Percentiles rank a stretch among this genome's conserved stretches.
Conservation (phyloP, 495 filamentous ascomycete genomes). For the Xylaria acuta region DNA sequence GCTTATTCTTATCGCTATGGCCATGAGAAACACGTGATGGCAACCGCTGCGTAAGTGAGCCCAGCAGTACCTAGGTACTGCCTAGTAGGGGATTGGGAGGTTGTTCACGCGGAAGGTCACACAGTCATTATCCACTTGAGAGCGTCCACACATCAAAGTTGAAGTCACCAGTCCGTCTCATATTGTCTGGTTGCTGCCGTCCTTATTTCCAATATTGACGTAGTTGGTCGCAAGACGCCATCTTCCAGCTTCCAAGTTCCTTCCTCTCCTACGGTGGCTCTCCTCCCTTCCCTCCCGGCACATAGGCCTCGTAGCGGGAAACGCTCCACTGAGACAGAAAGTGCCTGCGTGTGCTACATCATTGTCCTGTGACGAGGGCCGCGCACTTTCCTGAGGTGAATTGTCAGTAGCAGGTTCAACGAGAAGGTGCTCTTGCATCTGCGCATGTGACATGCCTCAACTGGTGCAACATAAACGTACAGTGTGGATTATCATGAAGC, state of each 20-base stretch:
- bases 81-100: neutral
- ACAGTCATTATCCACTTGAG: neutral
- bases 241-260: neutral
- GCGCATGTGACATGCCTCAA: neutral
- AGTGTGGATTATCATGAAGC: neutral
- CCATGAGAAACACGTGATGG: neutral
- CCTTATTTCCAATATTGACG: neutral
- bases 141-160: neutral
- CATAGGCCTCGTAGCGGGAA: neutral
- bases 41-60: neutral
- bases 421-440: neutral
- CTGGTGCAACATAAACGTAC: conserved; percentile 1
- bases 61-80: neutral
- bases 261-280: neutral
- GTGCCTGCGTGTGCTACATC: neutral
- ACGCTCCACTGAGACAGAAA: neutral
- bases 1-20: neutral
- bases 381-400: neutral
- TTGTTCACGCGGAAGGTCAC: neutral
- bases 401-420: neutral
- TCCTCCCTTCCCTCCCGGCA: neutral
- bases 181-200: neutral
- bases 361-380: neutral
- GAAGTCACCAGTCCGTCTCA: neutral
- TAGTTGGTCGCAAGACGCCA: neutral